These are phyloP conservation scores for Scleroderma citrinum DNA, from an alignment of 768 basidiomycete species.

Conservation along the genomic window DNA sequence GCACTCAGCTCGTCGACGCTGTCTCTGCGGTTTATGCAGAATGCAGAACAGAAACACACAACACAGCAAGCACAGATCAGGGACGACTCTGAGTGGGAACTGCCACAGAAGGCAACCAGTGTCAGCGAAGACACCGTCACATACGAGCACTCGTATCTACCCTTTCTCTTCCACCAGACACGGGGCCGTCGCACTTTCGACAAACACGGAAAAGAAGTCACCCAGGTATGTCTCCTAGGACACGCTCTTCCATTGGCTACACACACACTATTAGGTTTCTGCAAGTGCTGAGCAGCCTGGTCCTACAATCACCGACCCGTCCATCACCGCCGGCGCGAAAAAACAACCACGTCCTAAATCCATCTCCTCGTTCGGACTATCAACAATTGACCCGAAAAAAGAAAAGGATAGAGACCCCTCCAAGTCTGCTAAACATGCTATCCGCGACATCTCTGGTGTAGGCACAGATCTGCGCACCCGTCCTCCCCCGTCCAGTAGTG, in stretches of 20 bases:
- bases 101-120: slow-evolving; percentile 45
- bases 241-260: neutral
- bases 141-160: slow-evolving; percentile 60
- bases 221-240: slow-evolving; percentile 16
- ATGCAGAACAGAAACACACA: slow-evolving; percentile 49
- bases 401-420: slow-evolving; percentile 13
- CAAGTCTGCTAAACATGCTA: slow-evolving; percentile 39
- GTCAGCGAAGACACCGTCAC: slow-evolving; percentile 41
- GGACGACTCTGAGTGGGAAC: slow-evolving; percentile 64
- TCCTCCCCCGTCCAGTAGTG: slow-evolving; percentile 11
- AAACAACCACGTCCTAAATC: slow-evolving; percentile 11
- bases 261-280: neutral
- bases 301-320: neutral
- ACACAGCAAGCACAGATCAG: slow-evolving; percentile 49
- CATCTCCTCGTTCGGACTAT: slow-evolving; percentile 15
- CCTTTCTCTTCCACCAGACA: slow-evolving; percentile 49
- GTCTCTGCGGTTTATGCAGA: slow-evolving; percentile 69
- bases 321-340: neutral
- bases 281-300: neutral
- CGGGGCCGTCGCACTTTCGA: slow-evolving; percentile 50
- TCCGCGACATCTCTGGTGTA: slow-evolving; percentile 43
- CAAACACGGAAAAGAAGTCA: slow-evolving; percentile 44
- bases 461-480: slow-evolving; percentile 42
- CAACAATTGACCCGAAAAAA: slow-evolving; percentile 4
- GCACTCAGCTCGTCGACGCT: slow-evolving; percentile 59